Base-by-base conservation (phyloP, 2,329 filamentous ascomycete species). In the Arthrobotrys musiformis region DNA sequence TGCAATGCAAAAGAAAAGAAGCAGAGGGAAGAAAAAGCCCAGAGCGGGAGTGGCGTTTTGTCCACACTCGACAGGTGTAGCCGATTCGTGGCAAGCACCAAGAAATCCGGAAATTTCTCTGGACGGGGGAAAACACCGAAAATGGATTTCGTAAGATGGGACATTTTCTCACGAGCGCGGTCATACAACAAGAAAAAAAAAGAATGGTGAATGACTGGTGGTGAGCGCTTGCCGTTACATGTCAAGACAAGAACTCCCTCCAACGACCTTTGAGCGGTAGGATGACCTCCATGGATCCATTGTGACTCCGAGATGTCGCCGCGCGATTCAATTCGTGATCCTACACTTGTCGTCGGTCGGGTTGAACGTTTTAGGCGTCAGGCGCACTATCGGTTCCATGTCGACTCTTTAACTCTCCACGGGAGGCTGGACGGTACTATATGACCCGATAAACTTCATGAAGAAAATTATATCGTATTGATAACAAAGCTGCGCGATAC, bases 51-150 rank as follows among this genome's bases (percentile, higher is more conserved):
- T 76, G 72, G 72, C 72, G 70, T 68, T 56, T 35, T 61, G 28
- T 54, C 69, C 69, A 52, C 37, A 50, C 48, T 48, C 17, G 64
- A 64, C 72, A 76, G 28, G 72, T 76, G 58, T 50, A 70, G 30
- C 72, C 72, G 72, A 63, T 40, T 54, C 46, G 68, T 42, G 66
- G 72, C 56, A 76, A 76, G 72, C 54, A 63, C 72, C 72, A 64
- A 76, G 70, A 75, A 24, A 30, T 54, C 48, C 63, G 62, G 70
- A 75, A 68, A 75, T 69, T 75, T 75, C 62, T 58, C 33, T 75
- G 17, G 56, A 44, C 63, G 37, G 56, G 46, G 48, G 46, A 52
- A 22, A 40, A 33, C 3, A 40, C 6, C 13, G n/a, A 42, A n/a
- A 19, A 33, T 22, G 1, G 9, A 52, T 50, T 46, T 42, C 28